Conservation (phyloP, 2,329 filamentous ascomycete species). For the Stachybotrys chartarum region DNA sequence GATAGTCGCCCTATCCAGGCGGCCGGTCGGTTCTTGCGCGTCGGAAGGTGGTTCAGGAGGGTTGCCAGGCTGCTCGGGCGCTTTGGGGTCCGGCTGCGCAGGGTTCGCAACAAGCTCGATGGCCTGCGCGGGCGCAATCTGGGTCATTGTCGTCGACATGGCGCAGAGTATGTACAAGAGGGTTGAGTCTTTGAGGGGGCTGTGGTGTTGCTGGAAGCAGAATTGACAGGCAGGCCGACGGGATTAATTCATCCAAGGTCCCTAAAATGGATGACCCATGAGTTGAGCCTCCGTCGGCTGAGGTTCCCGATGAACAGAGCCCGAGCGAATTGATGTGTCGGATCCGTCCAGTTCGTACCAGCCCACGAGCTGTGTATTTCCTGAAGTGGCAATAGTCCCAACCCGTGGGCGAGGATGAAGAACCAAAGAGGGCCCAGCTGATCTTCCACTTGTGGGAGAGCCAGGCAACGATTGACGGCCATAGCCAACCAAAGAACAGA, state of each 20-base stretch:
- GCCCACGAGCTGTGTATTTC: background rate
- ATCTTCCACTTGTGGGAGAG: background rate
- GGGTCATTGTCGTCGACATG: background rate
- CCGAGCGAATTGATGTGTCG: background rate
- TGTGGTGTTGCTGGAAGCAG: no score
- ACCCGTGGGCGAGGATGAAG: background rate
- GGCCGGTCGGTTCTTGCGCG: background rate
- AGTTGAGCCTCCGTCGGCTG: background rate
- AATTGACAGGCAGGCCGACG: no score
- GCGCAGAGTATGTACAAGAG: background rate
- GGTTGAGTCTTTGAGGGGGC: no score
- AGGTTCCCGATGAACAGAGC: background rate
- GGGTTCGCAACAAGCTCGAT: background rate
- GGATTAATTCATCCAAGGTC: no score
- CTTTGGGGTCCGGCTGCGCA: no score
- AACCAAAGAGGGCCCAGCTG: background rate
- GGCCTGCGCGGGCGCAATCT: background rate
- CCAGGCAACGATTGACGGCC: background rate
- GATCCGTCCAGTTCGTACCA: background rate
- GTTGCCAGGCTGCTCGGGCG: background rate
- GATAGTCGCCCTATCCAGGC: slow-evolving; percentile 28
- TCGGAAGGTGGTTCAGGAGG: background rate
- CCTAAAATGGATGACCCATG: no score
- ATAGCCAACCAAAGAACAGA: no score
- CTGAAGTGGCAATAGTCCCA: background rate